These are phyloP conservation scores for Venturia aucupariae DNA, from an alignment of 2,329 filamentous ascomycete genomes.

Conservation along the genomic window DNA sequence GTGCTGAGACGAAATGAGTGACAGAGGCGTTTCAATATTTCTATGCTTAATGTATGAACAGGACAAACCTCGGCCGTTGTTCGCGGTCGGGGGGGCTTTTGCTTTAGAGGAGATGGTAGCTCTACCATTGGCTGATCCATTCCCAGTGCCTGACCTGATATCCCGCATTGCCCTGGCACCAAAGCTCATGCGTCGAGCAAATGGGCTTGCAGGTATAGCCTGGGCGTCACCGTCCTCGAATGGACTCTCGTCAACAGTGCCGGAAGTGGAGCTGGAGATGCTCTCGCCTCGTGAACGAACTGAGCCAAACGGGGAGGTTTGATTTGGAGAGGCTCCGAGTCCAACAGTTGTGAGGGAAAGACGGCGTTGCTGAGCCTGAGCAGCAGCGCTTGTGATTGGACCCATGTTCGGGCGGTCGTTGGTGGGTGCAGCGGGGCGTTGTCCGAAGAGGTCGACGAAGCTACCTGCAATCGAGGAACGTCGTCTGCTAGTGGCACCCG, in stretches of 20 bases:
- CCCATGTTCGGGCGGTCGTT: constrained; percentile 27
- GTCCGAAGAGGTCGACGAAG: constrained; percentile 38
- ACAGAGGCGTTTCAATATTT: neutral
- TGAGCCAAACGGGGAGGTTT: constrained; percentile 32
- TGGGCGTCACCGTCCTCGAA: constrained; percentile 51
- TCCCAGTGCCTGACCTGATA: constrained; percentile 31
- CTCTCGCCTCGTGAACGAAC: constrained; percentile 36
- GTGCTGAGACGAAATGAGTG: neutral
- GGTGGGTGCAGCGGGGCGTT: constrained; percentile 19
- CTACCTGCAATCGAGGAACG: constrained; percentile 40
- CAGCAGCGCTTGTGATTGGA: constrained; percentile 40
- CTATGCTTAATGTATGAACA: constrained; percentile 9
- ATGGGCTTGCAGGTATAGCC: constrained; percentile 60
- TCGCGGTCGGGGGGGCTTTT: constrained; percentile 43
- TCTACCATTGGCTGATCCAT: constrained; percentile 42
- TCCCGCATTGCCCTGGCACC: constrained; percentile 70
- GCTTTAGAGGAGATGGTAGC: constrained; percentile 35
- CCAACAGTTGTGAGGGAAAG: constrained; percentile 42
- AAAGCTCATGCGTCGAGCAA: constrained; percentile 80
- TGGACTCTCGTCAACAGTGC: constrained; percentile 40
- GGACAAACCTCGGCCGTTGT: constrained; percentile 51
- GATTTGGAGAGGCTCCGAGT: constrained; percentile 34
- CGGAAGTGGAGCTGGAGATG: constrained; percentile 38
- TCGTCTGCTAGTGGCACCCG: constrained; percentile 29
- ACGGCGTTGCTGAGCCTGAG: constrained; percentile 40